A percentile compares a stretch with the other conserved stretches of the same genome.
phyloP scores from a whole-genome alignment of 441 rosid genomes.

The Erodium trifolium region DNA sequence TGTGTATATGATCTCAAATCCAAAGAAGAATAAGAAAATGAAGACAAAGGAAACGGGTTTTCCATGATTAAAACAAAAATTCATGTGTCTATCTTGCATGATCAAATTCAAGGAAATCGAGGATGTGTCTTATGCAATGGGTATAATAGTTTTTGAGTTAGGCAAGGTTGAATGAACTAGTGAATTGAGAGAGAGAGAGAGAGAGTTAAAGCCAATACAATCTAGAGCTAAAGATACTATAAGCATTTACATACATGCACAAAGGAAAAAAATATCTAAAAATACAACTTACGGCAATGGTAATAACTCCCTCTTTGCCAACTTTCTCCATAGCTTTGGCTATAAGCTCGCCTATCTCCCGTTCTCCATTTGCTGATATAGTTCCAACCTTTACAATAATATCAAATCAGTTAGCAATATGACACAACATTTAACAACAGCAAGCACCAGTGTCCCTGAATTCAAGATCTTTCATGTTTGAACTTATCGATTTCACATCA shows the following conservation, averaged over 20 bases:
- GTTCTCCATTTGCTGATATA: constrained; percentile 86
- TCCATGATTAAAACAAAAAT: too few relatives aligned
- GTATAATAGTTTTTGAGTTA: neutral
- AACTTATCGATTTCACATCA: neutral
- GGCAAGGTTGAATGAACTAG: neutral
- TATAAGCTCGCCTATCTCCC: constrained; percentile 80
- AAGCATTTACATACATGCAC: too few relatives aligned
- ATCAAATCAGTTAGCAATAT: neutral
- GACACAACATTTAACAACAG: neutral
- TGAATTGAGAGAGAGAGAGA: neutral
- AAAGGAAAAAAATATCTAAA: neutral
- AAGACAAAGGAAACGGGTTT: too few relatives aligned
- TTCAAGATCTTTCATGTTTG: neutral
- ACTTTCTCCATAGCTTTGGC: constrained; percentile 98
- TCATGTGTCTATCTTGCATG: too few relatives aligned
- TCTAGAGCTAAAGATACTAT: neutral
- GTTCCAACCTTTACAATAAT: constrained; percentile 54
- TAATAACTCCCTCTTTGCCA: constrained; percentile 90
- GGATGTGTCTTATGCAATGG: neutral
- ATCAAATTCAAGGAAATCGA: too few relatives aligned
- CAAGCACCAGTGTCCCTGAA: neutral
- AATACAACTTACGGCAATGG: constrained; percentile 50
- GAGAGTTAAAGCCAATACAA: neutral
- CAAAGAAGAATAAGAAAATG: too few relatives aligned
- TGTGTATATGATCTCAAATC: neutral